Conservation (phyloP, 2,329 filamentous ascomycete genomes). For the Epicoccum nigrum region DNA sequence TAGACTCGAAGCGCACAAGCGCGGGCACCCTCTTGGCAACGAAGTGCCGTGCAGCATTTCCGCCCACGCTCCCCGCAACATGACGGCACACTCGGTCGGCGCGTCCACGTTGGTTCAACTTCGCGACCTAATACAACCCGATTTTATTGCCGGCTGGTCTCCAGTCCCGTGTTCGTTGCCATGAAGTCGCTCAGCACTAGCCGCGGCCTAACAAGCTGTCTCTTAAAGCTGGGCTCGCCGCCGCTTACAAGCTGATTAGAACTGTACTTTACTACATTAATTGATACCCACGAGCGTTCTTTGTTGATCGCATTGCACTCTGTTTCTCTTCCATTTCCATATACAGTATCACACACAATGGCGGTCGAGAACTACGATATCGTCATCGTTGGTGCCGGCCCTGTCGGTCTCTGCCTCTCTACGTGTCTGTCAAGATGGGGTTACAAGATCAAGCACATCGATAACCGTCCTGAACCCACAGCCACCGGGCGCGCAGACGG, state of each 20-base stretch:
- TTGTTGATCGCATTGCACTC: slow-evolving; percentile 1
- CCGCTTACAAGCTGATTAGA: slow-evolving; percentile 8
- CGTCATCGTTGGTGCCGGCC: slow-evolving; percentile 88
- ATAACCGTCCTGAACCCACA: slow-evolving; percentile 86
- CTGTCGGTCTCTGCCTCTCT: slow-evolving; percentile 85
- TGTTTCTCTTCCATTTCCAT: neutral
- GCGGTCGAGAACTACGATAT: slow-evolving; percentile 63
- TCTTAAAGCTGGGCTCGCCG: slow-evolving; percentile 22
- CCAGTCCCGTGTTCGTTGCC: slow-evolving; percentile 34
- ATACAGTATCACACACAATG: slow-evolving; percentile 16
- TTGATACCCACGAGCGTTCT: slow-evolving; percentile 18
- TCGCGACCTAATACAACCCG: slow-evolving; percentile 28
- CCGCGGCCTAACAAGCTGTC: slow-evolving; percentile 18
- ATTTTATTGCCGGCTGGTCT: slow-evolving; percentile 32
- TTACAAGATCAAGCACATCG: slow-evolving; percentile 93
- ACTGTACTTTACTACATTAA: slow-evolving; percentile 4
- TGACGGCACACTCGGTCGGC: slow-evolving; percentile 32
- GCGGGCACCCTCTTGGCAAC: slow-evolving; percentile 14
- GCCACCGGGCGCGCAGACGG: slow-evolving; percentile 86
- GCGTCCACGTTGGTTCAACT: slow-evolving; percentile 13
- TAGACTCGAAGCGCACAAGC: neutral
- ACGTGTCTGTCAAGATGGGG: slow-evolving; percentile 90
- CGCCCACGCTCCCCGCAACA: slow-evolving; percentile 35
- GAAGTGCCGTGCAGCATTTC: slow-evolving; percentile 35
- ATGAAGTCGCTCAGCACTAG: slow-evolving; percentile 29